Conservation (phyloP, 371 early-diverging fungal genomes). For the Capniomyces stellatus region DNA sequence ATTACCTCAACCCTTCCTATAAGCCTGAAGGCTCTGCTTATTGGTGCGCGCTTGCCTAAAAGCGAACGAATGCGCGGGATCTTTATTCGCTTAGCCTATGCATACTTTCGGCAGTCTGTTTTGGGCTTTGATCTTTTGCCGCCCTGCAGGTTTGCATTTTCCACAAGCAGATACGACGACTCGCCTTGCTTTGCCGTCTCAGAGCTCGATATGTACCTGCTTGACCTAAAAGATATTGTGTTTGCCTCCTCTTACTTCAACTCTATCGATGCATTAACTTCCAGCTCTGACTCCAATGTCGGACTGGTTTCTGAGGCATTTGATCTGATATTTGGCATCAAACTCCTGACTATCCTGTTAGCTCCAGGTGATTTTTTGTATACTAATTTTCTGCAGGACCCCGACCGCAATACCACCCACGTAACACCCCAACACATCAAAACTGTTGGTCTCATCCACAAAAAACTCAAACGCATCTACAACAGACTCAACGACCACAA, state of each 20-base stretch:
- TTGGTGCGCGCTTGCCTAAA: background rate
- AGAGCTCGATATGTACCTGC: background rate
- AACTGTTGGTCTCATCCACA: background rate
- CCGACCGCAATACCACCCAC: background rate
- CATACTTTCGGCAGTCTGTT: background rate
- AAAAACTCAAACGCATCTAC: background rate
- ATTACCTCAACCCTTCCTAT: background rate
- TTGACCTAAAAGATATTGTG: background rate
- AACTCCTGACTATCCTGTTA: background rate
- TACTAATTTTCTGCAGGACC: no score
- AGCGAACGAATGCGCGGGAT: background rate
- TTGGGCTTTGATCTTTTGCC: background rate
- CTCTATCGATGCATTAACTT: background rate
- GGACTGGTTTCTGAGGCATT: background rate
- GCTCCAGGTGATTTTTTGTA: background rate
- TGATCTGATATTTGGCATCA: background rate
- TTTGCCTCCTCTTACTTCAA: background rate
- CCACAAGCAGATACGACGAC: no score
- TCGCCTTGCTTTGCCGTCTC: background rate
- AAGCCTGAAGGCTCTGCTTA: background rate
- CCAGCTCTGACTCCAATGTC: background rate
- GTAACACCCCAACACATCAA: background rate
- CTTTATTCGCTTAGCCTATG: background rate
- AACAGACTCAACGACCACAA: background rate
- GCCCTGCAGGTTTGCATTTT: no score